phyloP scores from a whole-genome alignment of 257 asterid species.

The Striga asiatica region DNA sequence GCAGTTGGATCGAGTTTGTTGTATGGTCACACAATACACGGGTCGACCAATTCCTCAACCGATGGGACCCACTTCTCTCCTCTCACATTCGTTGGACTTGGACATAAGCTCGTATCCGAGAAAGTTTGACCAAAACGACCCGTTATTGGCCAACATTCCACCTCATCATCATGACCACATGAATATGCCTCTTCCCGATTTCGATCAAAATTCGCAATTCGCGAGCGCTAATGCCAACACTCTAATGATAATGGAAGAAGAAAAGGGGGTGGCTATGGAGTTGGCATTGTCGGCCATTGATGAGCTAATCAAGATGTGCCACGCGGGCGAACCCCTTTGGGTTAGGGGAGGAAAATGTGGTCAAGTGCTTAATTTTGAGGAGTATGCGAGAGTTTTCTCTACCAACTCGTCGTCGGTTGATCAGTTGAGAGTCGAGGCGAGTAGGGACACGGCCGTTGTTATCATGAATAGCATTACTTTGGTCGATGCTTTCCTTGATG shows the following conservation, averaged over 20 bases:
- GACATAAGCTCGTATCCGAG: conserved; percentile 48
- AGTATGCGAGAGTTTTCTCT: conserved; percentile 43
- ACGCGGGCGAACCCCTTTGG: conserved; percentile 66
- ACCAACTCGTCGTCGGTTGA: conserved; percentile 38
- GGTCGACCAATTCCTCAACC: conserved; percentile 41
- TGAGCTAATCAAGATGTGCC: conserved; percentile 64
- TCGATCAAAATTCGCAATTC: conserved; percentile 31
- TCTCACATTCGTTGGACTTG: conserved; percentile 48
- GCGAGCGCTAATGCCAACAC: conserved; percentile 19
- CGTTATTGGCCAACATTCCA: conserved; percentile 19
- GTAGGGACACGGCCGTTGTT: conserved; percentile 59
- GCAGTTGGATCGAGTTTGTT: conserved; percentile 70
- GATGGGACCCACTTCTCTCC: conserved; percentile 28
- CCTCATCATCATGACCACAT: conserved; percentile 21
- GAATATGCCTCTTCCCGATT: conserved; percentile 29
- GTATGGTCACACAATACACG: conserved; percentile 47
- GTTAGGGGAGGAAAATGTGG: conserved; percentile 17
- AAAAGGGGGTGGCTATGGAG: conserved; percentile 56
- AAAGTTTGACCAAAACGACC: conserved; percentile 39
- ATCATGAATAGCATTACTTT: conserved; percentile 89
- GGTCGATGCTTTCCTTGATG: conserved; percentile 81
- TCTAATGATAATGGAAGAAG: conserved; percentile 62
- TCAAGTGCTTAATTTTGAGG: conserved; percentile 50
- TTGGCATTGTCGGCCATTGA: conserved; percentile 55
- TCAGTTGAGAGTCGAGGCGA: conserved; percentile 54